Percentiles rank a stretch among this genome's conserved stretches.
These are phyloP conservation scores for Thyridium curvatum DNA, from an alignment of 2,329 filamentous ascomycete species.

Conservation along the genomic window DNA sequence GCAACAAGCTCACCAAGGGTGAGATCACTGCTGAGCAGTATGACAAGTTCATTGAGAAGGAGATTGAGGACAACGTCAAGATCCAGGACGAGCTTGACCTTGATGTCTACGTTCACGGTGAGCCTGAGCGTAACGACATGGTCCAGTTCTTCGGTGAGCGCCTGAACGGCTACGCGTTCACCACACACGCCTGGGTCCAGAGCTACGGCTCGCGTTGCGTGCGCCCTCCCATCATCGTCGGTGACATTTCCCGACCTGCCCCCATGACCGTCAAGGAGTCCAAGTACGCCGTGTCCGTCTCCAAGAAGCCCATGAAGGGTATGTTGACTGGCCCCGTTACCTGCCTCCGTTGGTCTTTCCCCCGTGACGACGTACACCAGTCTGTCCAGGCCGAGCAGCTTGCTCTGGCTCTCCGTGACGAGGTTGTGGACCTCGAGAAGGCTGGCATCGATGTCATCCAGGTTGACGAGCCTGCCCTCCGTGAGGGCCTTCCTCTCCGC, in stretches of 20 bases:
- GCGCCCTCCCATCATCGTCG: constrained; percentile 95
- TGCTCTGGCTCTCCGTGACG: constrained; percentile 94
- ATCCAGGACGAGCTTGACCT: constrained; percentile 97
- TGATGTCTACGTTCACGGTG: constrained; percentile 95
- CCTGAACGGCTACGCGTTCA: constrained; percentile 95
- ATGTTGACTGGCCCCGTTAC: constrained; percentile 99
- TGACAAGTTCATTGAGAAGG: constrained; percentile 98
- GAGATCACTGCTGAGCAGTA: constrained; percentile 91
- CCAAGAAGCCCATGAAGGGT: constrained; percentile 99
- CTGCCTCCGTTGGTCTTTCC: constrained; percentile 99
- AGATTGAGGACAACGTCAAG: constrained; percentile 91
- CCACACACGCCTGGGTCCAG: constrained; percentile 97
- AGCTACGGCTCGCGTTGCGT: constrained; percentile 98
- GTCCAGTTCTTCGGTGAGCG: constrained; percentile 99
- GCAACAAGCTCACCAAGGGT: constrained; percentile 98
- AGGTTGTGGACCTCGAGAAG: constrained; percentile 96
- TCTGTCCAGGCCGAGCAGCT: constrained; percentile 98
- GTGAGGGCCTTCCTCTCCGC: constrained; percentile 97
- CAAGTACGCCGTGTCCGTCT: constrained; percentile 94
- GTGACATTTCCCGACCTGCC: constrained; percentile 92
- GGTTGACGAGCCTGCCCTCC: constrained; percentile 97
- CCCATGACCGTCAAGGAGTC: constrained; percentile 99
- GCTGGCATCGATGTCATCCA: constrained; percentile 97
- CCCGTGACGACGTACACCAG: constrained; percentile 98
- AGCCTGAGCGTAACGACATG: constrained; percentile 99